Evolutionary conservation across 208 protist species (phyloP).

Genomic region (Trypanosoma lewisi): DNA sequence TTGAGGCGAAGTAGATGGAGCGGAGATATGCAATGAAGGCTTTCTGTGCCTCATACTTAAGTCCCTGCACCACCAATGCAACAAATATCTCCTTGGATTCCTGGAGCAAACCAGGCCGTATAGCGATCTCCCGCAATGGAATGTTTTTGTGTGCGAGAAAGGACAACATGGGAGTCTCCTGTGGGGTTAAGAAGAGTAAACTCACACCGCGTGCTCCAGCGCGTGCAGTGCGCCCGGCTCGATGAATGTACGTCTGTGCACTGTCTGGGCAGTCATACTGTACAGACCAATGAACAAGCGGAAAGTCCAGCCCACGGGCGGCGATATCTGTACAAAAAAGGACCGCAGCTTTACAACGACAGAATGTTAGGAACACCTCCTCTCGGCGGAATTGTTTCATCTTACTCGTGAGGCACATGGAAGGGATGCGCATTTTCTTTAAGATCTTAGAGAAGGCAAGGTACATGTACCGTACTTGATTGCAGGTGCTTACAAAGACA

Average conservation of each 20-base stretch:
- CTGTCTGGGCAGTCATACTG: conserved; percentile 98
- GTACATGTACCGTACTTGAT: conserved; percentile 96
- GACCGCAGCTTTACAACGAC: conserved; percentile 84
- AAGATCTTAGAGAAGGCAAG: conserved; percentile 89
- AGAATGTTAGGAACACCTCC: conserved; percentile 91
- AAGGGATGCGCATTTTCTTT: conserved; percentile 90
- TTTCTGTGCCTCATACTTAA: conserved; percentile 98
- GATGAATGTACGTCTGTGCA: conserved; percentile 98
- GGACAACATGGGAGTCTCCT: conserved; percentile 93
- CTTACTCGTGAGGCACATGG: conserved; percentile 91
- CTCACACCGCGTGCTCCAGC: conserved; percentile 91
- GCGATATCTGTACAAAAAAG: conserved; percentile 99
- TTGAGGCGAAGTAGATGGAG: conserved; percentile 91
- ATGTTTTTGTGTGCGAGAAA: conserved; percentile 86
- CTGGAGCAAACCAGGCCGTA: conserved; percentile 75
- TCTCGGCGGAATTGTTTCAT: conserved; percentile 93
- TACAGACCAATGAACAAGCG: conserved; percentile 97
- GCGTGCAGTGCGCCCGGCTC: conserved; percentile 96
- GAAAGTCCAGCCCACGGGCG: conserved; percentile 97
- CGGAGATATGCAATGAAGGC: conserved; percentile 97
- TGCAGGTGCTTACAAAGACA: conserved; percentile 98
- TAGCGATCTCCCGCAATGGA: conserved; percentile 74
- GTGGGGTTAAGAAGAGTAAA: conserved; percentile 97
- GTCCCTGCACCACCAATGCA: conserved; percentile 89
- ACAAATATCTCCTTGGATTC: conserved; percentile 88